Evolutionary conservation across 805 yeast species (phyloP).

Genomic region (Candida xiaguanensis): DNA sequence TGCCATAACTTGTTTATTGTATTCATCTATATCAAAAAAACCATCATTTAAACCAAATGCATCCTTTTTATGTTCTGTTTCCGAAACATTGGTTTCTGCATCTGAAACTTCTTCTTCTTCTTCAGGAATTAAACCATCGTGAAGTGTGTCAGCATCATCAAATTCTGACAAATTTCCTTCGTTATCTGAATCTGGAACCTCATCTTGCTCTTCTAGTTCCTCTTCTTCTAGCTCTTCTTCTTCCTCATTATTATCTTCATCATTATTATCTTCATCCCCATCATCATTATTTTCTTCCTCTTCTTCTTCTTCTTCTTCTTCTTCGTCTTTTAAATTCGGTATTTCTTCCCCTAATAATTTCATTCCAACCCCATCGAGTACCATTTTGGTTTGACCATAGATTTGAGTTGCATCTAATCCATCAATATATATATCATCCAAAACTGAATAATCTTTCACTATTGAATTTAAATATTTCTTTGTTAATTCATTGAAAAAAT

Average conservation of each 20-base stretch:
- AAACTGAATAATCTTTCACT: conserved; percentile 50
- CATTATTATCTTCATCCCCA: conserved; percentile 20
- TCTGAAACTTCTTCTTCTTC: conserved; percentile 1
- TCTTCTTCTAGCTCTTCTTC: conserved; percentile 46
- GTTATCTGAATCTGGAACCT: neutral
- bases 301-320: conserved; percentile 21
- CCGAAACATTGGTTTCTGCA: conserved; percentile 6
- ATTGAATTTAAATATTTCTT: conserved; percentile 59
- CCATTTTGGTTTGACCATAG: conserved; percentile 88
- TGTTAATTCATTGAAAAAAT: conserved; percentile 28
- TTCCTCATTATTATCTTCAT: conserved; percentile 32
- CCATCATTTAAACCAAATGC: conserved; percentile 74
- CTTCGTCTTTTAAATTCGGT: conserved; percentile 43
- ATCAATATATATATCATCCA: conserved; percentile 79
- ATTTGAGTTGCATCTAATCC: conserved; percentile 90
- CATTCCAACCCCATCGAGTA: conserved; percentile 74
- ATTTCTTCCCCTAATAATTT: conserved; percentile 54
- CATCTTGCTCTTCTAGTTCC: conserved; percentile 14
- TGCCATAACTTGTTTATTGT: conserved; percentile 69
- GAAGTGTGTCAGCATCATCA: conserved; percentile 21
- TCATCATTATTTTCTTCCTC: conserved; percentile 25
- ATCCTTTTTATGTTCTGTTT: conserved; percentile 35
- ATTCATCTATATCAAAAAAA: conserved; percentile 80
- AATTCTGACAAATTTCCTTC: too few relatives aligned
- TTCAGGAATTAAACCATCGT: conserved; percentile 11